Evolutionary conservation across 176 grass and related monocot species (phyloP).

Genomic region (Aegilops sharonensis): DNA sequence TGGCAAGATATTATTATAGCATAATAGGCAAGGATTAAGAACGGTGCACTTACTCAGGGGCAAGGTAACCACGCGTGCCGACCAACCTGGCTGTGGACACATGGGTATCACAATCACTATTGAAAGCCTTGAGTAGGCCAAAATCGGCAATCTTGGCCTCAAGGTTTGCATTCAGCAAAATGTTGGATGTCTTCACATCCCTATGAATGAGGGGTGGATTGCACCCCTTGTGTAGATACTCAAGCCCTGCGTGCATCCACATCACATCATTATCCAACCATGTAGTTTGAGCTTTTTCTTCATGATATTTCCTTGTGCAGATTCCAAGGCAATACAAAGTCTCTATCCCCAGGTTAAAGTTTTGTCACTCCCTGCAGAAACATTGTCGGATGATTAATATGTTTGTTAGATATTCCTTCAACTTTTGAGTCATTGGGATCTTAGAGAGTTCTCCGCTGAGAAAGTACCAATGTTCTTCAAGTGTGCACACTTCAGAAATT

Average conservation of each 20-base stretch:
- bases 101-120: neutral
- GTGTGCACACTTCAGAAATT: neutral
- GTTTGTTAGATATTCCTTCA: neutral
- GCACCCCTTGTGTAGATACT: conserved; percentile 62
- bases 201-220: conserved; percentile 44
- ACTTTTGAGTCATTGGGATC: neutral
- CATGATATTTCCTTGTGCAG: conserved; percentile 27
- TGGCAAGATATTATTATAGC: neutral
- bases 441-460: neutral
- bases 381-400: neutral
- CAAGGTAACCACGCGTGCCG: conserved; percentile 55
- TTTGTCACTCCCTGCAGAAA: conserved; percentile 10
- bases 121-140: conserved; percentile 48
- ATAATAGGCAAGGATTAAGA: neutral
- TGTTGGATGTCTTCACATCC: conserved; percentile 60
- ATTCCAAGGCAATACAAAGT: conserved; percentile 42
- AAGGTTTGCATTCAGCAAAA: conserved; percentile 39
- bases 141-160: conserved; percentile 81
- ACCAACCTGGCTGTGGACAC: conserved; percentile 16
- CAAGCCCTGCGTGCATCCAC: conserved; percentile 27
- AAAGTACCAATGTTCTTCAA: neutral
- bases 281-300: neutral
- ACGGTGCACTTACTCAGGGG: conserved; percentile 24
- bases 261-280: neutral
- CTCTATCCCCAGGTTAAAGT: conserved; percentile 47